These are phyloP conservation scores for Solanum peruvianum DNA, from an alignment of 257 asterid genomes.

Conservation along the genomic window DNA sequence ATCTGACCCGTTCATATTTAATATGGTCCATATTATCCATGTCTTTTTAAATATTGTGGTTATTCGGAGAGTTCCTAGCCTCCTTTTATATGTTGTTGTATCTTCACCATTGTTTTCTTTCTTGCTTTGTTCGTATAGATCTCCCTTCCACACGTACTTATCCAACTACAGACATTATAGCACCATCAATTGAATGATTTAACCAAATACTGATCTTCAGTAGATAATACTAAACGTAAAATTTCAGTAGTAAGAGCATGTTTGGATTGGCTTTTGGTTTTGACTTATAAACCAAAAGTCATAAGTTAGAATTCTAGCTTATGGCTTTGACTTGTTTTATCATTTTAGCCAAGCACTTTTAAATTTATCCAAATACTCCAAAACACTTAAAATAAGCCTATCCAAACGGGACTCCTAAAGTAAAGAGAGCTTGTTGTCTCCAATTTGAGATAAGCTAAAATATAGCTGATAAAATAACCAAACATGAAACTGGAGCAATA, in stretches of 20 bases:
- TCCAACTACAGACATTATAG: not conserved
- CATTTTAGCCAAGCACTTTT: not conserved
- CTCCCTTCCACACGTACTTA: not conserved
- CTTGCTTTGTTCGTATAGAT: not conserved
- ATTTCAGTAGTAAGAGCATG: not conserved
- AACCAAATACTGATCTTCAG: not conserved
- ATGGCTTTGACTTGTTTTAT: not conserved
- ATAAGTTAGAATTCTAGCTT: not conserved
- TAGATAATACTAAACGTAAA: not conserved
- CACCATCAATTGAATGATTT: not conserved
- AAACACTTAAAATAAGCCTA: not conserved
- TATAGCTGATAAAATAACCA: not conserved
- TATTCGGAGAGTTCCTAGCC: not conserved
- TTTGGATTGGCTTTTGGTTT: not conserved
- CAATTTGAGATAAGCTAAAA: not conserved
- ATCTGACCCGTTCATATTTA: not conserved
- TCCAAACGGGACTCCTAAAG: not conserved
- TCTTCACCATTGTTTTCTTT: not conserved
- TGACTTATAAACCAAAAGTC: not conserved
- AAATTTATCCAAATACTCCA: not conserved
- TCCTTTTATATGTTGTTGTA: not conserved
- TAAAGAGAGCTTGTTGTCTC: not conserved
- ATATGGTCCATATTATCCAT: not conserved
- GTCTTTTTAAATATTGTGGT: not conserved
- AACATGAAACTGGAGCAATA: not conserved